phyloP scores from a whole-genome alignment of 2,329 filamentous ascomycete species.

The Neocatenulostroma microsporum region DNA sequence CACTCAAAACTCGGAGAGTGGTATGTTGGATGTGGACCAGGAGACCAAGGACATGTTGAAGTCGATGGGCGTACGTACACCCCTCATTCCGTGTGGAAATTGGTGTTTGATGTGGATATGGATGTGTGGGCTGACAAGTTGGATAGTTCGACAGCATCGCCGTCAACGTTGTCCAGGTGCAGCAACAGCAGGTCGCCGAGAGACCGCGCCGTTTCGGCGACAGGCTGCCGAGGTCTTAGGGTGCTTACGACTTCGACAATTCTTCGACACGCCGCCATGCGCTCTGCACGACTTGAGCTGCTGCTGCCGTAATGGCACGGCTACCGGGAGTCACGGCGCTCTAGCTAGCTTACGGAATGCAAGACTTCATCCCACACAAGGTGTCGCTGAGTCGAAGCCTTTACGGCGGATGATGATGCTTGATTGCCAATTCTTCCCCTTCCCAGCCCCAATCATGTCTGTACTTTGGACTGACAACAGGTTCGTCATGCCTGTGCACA shows the following conservation, averaged over 20 bases:
- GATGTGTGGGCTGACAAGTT: neutral
- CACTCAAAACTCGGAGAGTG: constrained; percentile 85
- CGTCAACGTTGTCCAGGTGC: constrained; percentile 88
- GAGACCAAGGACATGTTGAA: constrained; percentile 99
- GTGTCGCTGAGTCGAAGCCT: constrained; percentile 75
- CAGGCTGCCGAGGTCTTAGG: constrained; percentile 38
- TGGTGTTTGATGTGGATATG: neutral
- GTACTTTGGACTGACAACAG: too few species aligned
- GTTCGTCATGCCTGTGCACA: too few species aligned
- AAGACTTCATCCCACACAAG: constrained; percentile 44
- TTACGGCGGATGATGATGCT: constrained; percentile 62
- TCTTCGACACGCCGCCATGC: neutral
- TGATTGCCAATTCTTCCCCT: constrained; percentile 67
- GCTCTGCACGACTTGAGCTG: neutral
- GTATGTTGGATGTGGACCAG: constrained; percentile 87
- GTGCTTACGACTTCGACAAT: neutral
- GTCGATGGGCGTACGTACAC: constrained; percentile 83
- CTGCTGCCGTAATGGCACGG: neutral
- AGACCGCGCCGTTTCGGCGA: constrained; percentile 70
- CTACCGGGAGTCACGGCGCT: constrained; percentile 7
- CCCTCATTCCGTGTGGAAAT: constrained; percentile 5
- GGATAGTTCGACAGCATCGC: constrained; percentile 91
- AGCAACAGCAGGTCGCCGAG: constrained; percentile 80
- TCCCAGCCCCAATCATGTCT: constrained; percentile 3
- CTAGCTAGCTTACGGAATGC: constrained; percentile 8